Evolutionary conservation across 768 basidiomycete genomes (phyloP).

Genomic region (Cubamyces lactineus): DNA sequence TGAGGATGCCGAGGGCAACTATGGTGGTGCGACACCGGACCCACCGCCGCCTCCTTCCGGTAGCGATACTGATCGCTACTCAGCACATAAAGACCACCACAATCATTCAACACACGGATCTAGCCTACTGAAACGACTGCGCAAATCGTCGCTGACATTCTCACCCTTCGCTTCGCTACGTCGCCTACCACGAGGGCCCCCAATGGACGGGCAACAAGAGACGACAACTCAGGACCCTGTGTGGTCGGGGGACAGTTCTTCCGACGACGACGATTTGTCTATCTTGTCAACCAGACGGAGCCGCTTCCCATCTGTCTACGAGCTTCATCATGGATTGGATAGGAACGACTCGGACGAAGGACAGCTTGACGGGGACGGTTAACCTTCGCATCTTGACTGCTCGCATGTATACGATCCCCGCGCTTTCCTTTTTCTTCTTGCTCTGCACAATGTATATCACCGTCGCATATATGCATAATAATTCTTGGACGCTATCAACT

Average conservation of each 20-base stretch:
- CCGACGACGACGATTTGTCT: slow-evolving; percentile 33
- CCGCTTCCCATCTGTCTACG: slow-evolving; percentile 22
- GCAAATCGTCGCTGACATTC: slow-evolving; percentile 30
- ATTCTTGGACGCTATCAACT: too few species aligned
- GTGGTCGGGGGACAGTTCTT: slow-evolving; percentile 34
- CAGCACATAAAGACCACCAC: slow-evolving; percentile 6
- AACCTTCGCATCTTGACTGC: neutral
- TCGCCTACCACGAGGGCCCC: slow-evolving; percentile 14
- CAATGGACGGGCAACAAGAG: slow-evolving; percentile 2
- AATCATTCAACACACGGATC: neutral
- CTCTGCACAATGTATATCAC: too few species aligned
- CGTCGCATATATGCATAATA: too few species aligned
- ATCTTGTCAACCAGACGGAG: slow-evolving; percentile 25
- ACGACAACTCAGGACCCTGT: slow-evolving; percentile 13
- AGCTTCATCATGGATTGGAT: slow-evolving; percentile 20
- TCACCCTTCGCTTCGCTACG: slow-evolving; percentile 31
- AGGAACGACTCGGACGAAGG: slow-evolving; percentile 17
- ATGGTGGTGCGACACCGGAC: slow-evolving; percentile 25
- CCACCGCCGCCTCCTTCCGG: slow-evolving; percentile 24
- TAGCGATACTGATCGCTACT: slow-evolving; percentile 15
- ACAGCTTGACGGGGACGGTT: slow-evolving; percentile 12
- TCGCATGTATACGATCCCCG: neutral
- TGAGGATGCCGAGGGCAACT: slow-evolving; percentile 9
- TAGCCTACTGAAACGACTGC: slow-evolving; percentile 28
- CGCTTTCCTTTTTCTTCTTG: too few species aligned